These are phyloP conservation scores for Mycena vulgaris DNA, from an alignment of 768 basidiomycete species.

Conservation along the genomic window DNA sequence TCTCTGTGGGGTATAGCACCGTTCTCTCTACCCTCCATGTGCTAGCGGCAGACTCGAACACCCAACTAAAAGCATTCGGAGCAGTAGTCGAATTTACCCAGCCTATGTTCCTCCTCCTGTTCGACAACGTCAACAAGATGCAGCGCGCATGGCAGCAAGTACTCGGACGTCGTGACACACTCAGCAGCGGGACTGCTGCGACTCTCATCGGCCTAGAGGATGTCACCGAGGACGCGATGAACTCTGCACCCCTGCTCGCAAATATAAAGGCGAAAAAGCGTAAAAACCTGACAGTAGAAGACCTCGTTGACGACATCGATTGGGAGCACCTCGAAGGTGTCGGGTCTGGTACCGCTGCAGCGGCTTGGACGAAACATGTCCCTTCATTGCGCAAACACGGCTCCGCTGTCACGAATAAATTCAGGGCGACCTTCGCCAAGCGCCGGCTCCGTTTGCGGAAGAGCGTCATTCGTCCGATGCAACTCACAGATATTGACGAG, in stretches of 20 bases:
- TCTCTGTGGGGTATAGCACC: background rate
- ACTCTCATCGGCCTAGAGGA: background rate
- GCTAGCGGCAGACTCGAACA: background rate
- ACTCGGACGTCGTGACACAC: background rate
- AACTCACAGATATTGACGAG: constrained; percentile 35
- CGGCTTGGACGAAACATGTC: constrained; percentile 31
- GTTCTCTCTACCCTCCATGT: background rate
- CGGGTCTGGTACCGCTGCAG: background rate
- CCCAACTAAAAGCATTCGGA: background rate
- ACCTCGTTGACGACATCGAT: constrained; percentile 25
- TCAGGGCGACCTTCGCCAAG: background rate
- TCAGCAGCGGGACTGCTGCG: constrained; percentile 1
- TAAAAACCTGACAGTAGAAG: background rate
- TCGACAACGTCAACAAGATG: constrained; percentile 24
- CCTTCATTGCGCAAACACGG: background rate
- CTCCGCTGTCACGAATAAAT: background rate
- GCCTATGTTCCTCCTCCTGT: background rate
- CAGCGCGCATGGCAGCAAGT: background rate
- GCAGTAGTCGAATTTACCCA: background rate
- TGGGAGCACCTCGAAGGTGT: constrained; percentile 27
- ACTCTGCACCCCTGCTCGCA: background rate
- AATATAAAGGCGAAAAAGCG: background rate
- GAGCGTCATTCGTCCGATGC: constrained; percentile 22
- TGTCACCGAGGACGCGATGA: background rate
- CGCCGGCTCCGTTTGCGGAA: constrained; percentile 34